phyloP scores from a whole-genome alignment of 2,329 filamentous ascomycete species.

The Nothomitra cinnamomea region DNA sequence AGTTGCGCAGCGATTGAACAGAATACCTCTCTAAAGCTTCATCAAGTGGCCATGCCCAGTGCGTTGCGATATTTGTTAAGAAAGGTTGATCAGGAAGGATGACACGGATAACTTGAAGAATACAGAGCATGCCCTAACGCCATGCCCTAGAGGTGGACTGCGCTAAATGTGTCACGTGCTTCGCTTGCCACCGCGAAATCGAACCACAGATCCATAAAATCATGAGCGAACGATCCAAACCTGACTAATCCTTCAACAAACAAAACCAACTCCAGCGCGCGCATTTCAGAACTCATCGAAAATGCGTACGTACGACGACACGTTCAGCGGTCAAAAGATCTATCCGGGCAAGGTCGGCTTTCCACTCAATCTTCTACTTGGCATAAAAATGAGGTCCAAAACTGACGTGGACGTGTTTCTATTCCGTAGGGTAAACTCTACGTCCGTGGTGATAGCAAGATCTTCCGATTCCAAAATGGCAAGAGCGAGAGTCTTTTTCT shows the following conservation, averaged over 20 bases:
- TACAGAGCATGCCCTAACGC: not conserved
- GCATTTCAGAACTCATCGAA: conserved; percentile 28
- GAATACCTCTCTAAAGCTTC: too few relatives aligned
- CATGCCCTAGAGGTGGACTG: not conserved
- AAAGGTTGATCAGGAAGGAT: too few relatives aligned
- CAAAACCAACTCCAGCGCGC: conserved; percentile 23
- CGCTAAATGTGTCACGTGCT: conserved; percentile 1
- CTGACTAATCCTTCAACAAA: conserved; percentile 17
- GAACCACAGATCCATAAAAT: conserved; percentile 2
- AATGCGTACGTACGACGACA: conserved; percentile 65
- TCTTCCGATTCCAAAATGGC: conserved; percentile 99
- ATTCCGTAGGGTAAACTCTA: conserved; percentile 82
- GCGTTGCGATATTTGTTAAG: too few relatives aligned
- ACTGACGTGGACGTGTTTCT: not conserved
- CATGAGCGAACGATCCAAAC: conserved; percentile 20
- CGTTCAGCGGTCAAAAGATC: conserved; percentile 63
- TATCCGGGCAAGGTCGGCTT: conserved; percentile 61
- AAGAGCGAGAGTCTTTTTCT: conserved; percentile 99
- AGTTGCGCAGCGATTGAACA: too few relatives aligned
- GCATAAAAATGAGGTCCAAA: not conserved
- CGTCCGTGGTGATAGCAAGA: conserved; percentile 98
- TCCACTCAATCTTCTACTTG: conserved; percentile 1
- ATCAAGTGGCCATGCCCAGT: too few relatives aligned
- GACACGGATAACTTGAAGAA: too few relatives aligned
- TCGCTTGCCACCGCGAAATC: not conserved